Conservation (phyloP, 2,329 filamentous ascomycete species). For the Pochonia chlamydosporia region DNA sequence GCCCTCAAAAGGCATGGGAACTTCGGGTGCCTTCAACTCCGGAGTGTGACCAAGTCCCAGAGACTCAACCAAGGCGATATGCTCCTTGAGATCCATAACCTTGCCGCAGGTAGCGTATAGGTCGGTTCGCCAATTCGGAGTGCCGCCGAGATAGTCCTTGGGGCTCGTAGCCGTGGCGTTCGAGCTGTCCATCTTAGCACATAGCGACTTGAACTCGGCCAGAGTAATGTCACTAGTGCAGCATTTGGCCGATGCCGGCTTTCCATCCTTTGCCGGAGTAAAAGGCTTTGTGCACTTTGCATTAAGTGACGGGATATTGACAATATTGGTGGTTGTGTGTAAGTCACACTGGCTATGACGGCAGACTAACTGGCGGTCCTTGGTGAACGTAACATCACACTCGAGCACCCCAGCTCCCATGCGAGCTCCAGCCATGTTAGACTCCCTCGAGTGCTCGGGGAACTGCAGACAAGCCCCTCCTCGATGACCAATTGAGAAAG, state of each 20-base stretch:
- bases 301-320: conserved; percentile 54
- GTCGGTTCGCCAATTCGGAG: conserved; percentile 57
- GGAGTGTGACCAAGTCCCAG: conserved; percentile 59
- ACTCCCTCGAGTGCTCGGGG: conserved; percentile 58
- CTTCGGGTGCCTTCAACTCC: conserved; percentile 61
- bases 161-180: conserved; percentile 53
- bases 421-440: conserved; percentile 54
- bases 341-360: conserved; percentile 63
- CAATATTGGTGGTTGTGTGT: conserved; percentile 64
- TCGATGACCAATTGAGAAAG: conserved; percentile 57
- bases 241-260: conserved; percentile 55
- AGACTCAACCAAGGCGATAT: conserved; percentile 52
- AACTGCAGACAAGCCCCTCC: conserved; percentile 57
- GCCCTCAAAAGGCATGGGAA: conserved; percentile 63
- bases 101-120: conserved; percentile 60
- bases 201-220: conserved; percentile 61
- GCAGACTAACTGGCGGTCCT: conserved; percentile 60
- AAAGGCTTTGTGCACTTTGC: conserved; percentile 60
- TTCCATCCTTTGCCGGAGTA: conserved; percentile 43
- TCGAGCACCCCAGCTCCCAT: conserved; percentile 64
- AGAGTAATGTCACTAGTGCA: conserved; percentile 68
- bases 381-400: conserved; percentile 63
- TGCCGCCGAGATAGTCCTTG: conserved; percentile 51
- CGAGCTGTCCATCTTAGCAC: conserved; percentile 64
- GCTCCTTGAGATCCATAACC: conserved; percentile 55